phyloP scores from a whole-genome alignment of 495 filamentous ascomycete genomes.

The Beverwykella pulmonaria region DNA sequence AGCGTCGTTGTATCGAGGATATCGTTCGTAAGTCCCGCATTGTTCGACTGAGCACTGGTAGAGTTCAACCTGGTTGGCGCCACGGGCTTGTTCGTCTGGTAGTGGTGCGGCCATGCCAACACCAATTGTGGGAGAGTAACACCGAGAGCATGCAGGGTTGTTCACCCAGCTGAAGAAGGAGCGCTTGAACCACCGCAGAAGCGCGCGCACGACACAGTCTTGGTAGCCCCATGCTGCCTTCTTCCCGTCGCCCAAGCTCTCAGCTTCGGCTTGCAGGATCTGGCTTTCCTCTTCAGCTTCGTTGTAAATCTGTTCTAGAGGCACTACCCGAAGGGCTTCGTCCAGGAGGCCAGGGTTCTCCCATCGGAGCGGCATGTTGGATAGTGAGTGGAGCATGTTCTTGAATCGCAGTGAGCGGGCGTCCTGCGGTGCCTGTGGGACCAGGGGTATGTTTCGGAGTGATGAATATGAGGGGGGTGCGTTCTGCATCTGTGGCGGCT shows the following conservation, averaged over 20 bases:
- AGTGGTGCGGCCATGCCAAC: constrained; percentile 80
- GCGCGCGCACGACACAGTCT: constrained; percentile 90
- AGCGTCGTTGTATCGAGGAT: constrained; percentile 93
- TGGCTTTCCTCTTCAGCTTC: constrained; percentile 93
- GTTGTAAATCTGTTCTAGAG: constrained; percentile 87
- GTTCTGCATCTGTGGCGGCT: constrained; percentile 20
- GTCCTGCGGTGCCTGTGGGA: constrained; percentile 77
- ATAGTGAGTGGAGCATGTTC: constrained; percentile 77
- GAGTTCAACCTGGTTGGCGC: constrained; percentile 83
- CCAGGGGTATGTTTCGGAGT: constrained; percentile 73
- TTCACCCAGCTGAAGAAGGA: constrained; percentile 96
- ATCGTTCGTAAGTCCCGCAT: constrained; percentile 81
- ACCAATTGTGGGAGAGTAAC: constrained; percentile 78
- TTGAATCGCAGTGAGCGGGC: constrained; percentile 76
- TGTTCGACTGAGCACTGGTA: constrained; percentile 75
- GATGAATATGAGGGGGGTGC: constrained; percentile 65
- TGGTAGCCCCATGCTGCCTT: constrained; percentile 97
- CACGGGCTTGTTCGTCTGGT: constrained; percentile 83
- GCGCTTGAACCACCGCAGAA: constrained; percentile 94
- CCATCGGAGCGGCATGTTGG: constrained; percentile 84
- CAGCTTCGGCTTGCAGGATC: constrained; percentile 81
- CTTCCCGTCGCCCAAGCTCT: constrained; percentile 72
- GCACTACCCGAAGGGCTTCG: constrained; percentile 83
- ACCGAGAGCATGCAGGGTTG: constrained; percentile 83
- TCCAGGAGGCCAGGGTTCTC: constrained; percentile 96